Conservation (phyloP, 495 filamentous ascomycete species). For the Penicillium lividum region DNA sequence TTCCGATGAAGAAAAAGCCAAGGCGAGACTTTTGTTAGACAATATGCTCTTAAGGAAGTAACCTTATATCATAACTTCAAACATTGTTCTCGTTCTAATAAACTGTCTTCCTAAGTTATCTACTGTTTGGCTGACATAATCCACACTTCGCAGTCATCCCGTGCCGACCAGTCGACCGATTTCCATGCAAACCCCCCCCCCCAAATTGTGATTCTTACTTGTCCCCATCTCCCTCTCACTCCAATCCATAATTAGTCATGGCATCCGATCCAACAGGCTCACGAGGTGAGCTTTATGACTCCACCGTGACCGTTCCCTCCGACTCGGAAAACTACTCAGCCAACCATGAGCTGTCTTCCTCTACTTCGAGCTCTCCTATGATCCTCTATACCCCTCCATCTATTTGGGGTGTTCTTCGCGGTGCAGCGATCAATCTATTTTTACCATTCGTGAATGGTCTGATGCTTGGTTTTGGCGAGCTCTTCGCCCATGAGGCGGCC, state of each 20-base stretch:
- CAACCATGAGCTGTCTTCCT: conserved; percentile 62
- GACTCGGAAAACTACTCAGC: conserved; percentile 89
- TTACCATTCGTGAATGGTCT: conserved; percentile 96
- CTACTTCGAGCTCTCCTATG: conserved; percentile 71
- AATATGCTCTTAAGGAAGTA: background rate
- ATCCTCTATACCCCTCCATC: conserved; percentile 90
- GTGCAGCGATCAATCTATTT: conserved; percentile 91
- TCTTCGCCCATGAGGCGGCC: conserved; percentile 93
- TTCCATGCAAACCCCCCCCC: background rate
- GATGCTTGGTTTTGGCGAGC: conserved; percentile 96
- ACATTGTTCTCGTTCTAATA: background rate
- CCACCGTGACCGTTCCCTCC: conserved; percentile 79
- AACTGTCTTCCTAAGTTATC: background rate
- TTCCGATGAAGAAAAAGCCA: background rate
- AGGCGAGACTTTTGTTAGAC: background rate
- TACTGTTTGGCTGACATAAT: conserved; percentile 11
- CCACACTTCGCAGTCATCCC: conserved; percentile 11
- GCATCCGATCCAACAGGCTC: conserved; percentile 48
- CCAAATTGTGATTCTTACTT: background rate
- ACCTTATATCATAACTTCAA: background rate
- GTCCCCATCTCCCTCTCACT: background rate
- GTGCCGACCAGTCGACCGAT: conserved; percentile 4
- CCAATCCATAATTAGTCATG: conserved; percentile 28
- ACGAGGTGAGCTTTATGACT: conserved; percentile 68
- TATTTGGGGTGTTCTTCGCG: conserved; percentile 77